These are phyloP conservation scores for Xylariaceae sp. DNA, from an alignment of 2,329 filamentous ascomycete species.

Conservation along the genomic window DNA sequence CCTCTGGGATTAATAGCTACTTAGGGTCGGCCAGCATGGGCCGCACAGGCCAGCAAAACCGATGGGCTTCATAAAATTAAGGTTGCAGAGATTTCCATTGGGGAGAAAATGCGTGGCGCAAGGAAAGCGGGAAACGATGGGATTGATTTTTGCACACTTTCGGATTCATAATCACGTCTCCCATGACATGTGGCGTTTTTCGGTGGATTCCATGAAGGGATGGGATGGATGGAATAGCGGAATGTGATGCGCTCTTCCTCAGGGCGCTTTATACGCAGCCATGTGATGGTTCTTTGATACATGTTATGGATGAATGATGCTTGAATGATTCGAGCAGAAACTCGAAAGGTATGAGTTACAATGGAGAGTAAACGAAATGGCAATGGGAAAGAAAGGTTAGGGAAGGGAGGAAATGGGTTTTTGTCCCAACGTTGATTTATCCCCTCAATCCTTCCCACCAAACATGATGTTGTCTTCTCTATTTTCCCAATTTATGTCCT, in stretches of 20 bases:
- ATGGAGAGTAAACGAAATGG: constrained; percentile 13
- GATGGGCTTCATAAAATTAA: constrained; percentile 26
- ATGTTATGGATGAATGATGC: constrained; percentile 9
- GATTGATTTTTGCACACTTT: constrained; percentile 13
- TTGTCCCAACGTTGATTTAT: neutral
- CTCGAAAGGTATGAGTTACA: constrained; percentile 10
- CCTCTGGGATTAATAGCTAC: constrained; percentile 28
- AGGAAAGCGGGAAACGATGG: constrained; percentile 17
- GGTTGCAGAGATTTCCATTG: constrained; percentile 5
- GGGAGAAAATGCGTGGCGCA: constrained; percentile 19
- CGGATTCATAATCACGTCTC: constrained; percentile 11
- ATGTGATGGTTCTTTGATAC: constrained; percentile 1
- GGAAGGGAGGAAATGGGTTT: constrained; percentile 9
- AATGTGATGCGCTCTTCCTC: constrained; percentile 1
- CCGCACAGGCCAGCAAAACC: constrained; percentile 28
- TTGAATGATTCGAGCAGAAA: constrained; percentile 9
- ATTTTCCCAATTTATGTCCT: constrained; percentile 1
- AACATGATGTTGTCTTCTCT: constrained; percentile 2
- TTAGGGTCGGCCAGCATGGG: constrained; percentile 26
- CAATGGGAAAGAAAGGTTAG: constrained; percentile 6
- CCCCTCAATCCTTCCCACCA: neutral
- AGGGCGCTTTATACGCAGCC: neutral
- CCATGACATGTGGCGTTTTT: constrained; percentile 18
- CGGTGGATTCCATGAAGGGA: constrained; percentile 6
- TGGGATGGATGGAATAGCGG: constrained; percentile 6